These are phyloP conservation scores for Thalassia testudinum DNA, from an alignment of 116 monocot genomes.

Conservation along the genomic window DNA sequence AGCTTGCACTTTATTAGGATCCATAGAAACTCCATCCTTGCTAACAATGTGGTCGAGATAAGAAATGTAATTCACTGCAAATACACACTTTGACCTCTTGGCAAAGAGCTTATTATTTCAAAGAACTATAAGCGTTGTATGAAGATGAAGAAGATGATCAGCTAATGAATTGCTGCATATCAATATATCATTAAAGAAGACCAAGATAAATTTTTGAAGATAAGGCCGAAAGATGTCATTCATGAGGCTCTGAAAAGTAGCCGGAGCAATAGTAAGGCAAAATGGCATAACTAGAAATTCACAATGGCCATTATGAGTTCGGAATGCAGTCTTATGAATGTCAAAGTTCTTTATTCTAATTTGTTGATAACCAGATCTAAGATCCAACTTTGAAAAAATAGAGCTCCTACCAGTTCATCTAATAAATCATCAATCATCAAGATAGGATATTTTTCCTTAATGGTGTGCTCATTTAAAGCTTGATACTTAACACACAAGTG, in stretches of 20 bases:
- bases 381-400: not conserved
- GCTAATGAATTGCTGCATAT: not conserved
- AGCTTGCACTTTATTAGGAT: not conserved
- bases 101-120: not conserved
- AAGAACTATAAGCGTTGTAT: not conserved
- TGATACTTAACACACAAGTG: not conserved
- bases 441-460: not conserved
- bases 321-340: not conserved
- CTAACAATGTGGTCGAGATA: not conserved
- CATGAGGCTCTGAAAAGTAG: not conserved
- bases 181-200: slow-evolving; percentile 1
- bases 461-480: not conserved
- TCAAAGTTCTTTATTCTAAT: not conserved
- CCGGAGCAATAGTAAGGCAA: not conserved
- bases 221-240: not conserved
- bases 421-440: not conserved
- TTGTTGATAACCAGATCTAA: not conserved
- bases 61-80: not conserved
- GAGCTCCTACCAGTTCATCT: not conserved
- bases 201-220: not conserved
- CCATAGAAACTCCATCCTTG: not conserved
- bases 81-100: not conserved
- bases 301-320: not conserved
- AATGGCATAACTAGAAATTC: slow-evolving; percentile 1
- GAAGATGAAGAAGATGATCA: not conserved